Base-by-base conservation (phyloP, 2,329 filamentous ascomycete species). In the Stylonectria norvegica region DNA sequence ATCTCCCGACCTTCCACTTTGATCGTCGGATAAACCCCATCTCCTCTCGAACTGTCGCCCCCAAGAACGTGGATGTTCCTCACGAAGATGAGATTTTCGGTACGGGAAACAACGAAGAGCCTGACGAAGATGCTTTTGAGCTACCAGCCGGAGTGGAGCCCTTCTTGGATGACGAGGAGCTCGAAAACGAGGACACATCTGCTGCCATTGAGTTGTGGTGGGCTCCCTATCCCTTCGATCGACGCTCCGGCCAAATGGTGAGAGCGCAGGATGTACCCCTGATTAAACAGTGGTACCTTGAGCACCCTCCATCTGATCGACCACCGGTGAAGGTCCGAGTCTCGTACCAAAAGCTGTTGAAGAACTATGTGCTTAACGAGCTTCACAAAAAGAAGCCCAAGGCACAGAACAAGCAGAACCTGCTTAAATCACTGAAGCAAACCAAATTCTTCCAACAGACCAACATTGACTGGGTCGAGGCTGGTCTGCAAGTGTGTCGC, bases 381-480 rank as follows among this genome's bases (percentile, higher is more conserved):
- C 75, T 98, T 33, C 94, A 98, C 67, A 94, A 91, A 71, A 94
- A 90, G 68, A 88, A 86, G 52, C 89, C 91, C 5, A 97, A 98
- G 73, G 88, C 93, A 4, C 84, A 95, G 53, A 95, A 90, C 70
- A 95, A 91, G 62, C 93, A 98, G 60, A 89, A 94, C 57, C 69
- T 98, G 42, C 78, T 97, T 62, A 82, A 81, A 56, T 94, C 89
- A 7, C 68, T 98, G 52, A 97, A 96, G 67, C 83, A 89, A 53
- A 98, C 93, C 34, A 98, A 98, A 61, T 98, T 98, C 71, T 98
- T 98, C 76, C 94, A 98, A 67, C 93, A 97, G 67, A 98, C 93
- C 3, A 95, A 89, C 7, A 97, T 98, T 49, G 93, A 98, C 64
- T 98, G 93, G 93, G 93, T 98, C 29, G 93, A 98, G 70, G 93